These are phyloP conservation scores for Herpetospermum pedunculosum DNA, from an alignment of 306 rosid species.

Conservation along the genomic window DNA sequence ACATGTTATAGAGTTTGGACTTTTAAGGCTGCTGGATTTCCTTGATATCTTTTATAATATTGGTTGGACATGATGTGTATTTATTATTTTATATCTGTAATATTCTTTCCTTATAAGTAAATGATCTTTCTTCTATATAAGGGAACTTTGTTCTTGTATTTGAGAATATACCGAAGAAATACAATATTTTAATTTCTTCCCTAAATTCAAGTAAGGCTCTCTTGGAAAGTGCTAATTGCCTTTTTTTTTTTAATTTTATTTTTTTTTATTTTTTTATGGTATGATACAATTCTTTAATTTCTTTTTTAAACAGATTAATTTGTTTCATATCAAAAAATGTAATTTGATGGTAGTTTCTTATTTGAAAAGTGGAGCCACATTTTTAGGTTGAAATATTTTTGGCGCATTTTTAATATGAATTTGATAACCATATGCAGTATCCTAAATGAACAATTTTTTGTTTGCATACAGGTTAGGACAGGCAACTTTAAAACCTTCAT, in stretches of 20 bases:
- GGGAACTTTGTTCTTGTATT: no score
- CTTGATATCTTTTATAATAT: no score
- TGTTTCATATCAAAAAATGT: neutral
- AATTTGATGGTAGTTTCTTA: conserved; percentile 1
- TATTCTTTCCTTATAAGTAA: no score
- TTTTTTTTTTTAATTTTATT: no score
- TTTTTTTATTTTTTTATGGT: neutral
- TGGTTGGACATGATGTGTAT: no score
- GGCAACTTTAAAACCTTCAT: conserved; percentile 39
- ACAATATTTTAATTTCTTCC: no score
- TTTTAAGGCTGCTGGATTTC: no score
- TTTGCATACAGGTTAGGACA: conserved; percentile 55
- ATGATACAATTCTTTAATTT: neutral
- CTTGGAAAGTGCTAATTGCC: neutral
- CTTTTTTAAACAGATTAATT: neutral
- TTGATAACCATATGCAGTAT: conserved; percentile 1
- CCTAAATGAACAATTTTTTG: conserved; percentile 3
- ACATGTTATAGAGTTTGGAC: neutral
- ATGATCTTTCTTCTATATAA: no score
- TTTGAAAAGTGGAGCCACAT: neutral
- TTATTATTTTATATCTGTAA: no score
- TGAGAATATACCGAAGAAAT: no score
- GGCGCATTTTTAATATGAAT: neutral
- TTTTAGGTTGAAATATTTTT: neutral
- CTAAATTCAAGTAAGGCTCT: no score